Conservation (phyloP, 2,329 filamentous ascomycete genomes). For the Graphilbum sp. region DNA sequence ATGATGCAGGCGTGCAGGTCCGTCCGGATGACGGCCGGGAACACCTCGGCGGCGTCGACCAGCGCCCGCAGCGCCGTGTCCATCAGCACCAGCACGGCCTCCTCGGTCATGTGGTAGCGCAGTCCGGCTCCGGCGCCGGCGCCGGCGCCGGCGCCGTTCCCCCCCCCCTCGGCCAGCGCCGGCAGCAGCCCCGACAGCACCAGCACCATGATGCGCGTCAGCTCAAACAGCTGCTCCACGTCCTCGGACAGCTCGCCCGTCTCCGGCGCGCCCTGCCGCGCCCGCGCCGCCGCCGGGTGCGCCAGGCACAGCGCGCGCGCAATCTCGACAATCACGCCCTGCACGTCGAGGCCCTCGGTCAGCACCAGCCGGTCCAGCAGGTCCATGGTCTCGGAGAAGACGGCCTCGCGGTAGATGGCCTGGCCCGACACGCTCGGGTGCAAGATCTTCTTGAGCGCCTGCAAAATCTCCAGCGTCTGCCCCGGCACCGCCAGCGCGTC, state of each 20-base stretch:
- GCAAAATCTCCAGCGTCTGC: conserved; percentile 69
- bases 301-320: conserved; percentile 77
- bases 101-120: conserved; percentile 58
- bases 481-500: conserved; percentile 45
- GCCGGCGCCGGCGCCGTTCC: neutral
- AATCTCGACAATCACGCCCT: conserved; percentile 86
- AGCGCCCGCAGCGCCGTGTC: conserved; percentile 70
- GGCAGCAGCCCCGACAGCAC: conserved; percentile 79
- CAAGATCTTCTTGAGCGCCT: conserved; percentile 85
- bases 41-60: conserved; percentile 88
- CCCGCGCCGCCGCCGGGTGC: conserved; percentile 78
- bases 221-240: conserved; percentile 92
- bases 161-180: conserved; percentile 40
- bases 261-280: conserved; percentile 32
- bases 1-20: conserved; percentile 93
- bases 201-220: conserved; percentile 89
- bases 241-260: conserved; percentile 82
- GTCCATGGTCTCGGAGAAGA: conserved; percentile 96
- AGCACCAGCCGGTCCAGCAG: conserved; percentile 81
- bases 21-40: conserved; percentile 89
- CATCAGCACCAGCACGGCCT: conserved; percentile 71
- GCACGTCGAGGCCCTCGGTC: conserved; percentile 77
- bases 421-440: conserved; percentile 90
- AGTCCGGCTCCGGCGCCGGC: neutral
- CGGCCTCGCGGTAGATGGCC: conserved; percentile 87